Evolutionary conservation across 345 rosid genomes (phyloP).

Genomic region (Brassica cretica): DNA sequence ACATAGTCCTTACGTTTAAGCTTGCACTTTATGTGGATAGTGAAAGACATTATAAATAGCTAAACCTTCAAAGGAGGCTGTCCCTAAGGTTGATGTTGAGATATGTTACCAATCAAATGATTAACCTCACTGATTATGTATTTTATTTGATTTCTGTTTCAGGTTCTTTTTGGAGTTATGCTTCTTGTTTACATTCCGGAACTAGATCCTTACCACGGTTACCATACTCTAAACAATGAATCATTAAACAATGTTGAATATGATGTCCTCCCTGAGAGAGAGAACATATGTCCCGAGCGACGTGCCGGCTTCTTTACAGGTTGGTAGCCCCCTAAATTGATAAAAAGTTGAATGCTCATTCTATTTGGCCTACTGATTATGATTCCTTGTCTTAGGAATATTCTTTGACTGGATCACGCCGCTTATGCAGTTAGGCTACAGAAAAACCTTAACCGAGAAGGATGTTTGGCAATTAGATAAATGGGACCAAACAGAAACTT

Average conservation of each 20-base stretch:
- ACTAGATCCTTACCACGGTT: conserved; percentile 70
- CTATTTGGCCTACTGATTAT: conserved; percentile 14
- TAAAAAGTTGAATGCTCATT: neutral
- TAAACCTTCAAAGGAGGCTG: conserved; percentile 13
- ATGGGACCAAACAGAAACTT: conserved; percentile 90
- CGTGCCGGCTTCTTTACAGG: conserved; percentile 65
- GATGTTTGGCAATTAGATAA: conserved; percentile 90
- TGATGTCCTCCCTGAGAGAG: conserved; percentile 74
- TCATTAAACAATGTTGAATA: conserved; percentile 57
- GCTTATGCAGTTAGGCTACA: conserved; percentile 82
- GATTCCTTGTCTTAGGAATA: conserved; percentile 49
- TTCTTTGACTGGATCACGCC: conserved; percentile 88
- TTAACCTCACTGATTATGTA: neutral
- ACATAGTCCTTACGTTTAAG: neutral
- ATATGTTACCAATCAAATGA: neutral
- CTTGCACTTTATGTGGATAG: neutral
- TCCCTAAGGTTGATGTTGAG: conserved; percentile 4
- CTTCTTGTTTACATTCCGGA: conserved; percentile 69
- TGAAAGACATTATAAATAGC: neutral
- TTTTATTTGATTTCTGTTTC: conserved; percentile 24
- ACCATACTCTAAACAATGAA: conserved; percentile 50
- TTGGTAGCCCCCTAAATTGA: conserved; percentile 47
- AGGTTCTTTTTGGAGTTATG: conserved; percentile 79
- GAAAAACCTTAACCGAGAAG: conserved; percentile 78
- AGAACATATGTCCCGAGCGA: conserved; percentile 79